These are phyloP conservation scores for Lentinus brumalis DNA, from an alignment of 768 basidiomycete genomes.

Conservation along the genomic window DNA sequence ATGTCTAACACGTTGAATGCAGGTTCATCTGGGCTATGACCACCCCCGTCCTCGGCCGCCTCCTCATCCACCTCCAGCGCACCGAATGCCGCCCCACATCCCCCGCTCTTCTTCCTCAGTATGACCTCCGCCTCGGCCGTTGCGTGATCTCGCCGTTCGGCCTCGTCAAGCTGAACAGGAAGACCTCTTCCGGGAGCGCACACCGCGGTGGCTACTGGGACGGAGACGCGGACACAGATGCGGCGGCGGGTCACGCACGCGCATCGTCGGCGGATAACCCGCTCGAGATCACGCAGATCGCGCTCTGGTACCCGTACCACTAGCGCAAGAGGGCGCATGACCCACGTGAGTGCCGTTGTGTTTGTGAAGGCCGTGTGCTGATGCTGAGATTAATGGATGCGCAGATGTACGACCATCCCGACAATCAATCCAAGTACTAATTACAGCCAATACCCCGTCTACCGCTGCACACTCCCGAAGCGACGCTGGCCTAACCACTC, in stretches of 20 bases:
- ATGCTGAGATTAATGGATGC: no score
- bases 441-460: no score
- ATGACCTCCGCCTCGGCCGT: not conserved
- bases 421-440: no score
- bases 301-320: conserved; percentile 3
- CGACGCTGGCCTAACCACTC: no score
- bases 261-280: not conserved
- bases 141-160: conserved; percentile 15
- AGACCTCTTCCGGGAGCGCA: conserved; percentile 1
- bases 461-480: no score
- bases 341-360: no score
- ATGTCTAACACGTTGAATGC: no score
- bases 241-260: not conserved
- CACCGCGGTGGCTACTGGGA: no score
- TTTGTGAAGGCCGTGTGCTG: no score
- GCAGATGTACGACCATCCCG: no score
- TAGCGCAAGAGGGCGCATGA: conserved; percentile 13
- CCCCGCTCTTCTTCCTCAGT: no score
- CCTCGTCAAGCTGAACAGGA: conserved; percentile 7
- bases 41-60: conserved; percentile 35
- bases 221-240: not conserved
- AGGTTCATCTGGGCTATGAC: conserved; percentile 41
- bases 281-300: not conserved
- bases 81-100: no score
- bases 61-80: conserved; percentile 35